Base-by-base conservation (phyloP, 2,329 filamentous ascomycete species). In the Chlorencoelia australis region DNA sequence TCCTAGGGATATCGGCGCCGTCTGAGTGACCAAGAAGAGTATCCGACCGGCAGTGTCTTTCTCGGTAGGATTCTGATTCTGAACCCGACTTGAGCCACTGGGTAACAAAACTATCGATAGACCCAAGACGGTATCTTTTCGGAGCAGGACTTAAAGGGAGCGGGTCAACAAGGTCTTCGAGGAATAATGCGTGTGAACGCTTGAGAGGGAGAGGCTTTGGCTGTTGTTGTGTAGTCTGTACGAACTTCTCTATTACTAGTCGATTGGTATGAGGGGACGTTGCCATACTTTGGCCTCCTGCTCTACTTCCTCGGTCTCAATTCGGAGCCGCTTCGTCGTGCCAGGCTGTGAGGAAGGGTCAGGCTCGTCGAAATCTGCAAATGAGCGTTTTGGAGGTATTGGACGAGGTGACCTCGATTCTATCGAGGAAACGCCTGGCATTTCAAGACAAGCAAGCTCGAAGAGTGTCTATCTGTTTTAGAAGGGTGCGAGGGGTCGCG, bases 11-110 rank as follows among this genome's bases (percentile, higher is more conserved):
- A 41, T 40, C 33, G 9, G 50, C 11, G n/a, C 21, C 46, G 43
- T 44, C 33, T 36, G 37, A 45, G 16, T 37, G 34, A 44, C 35
- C n/a, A 43, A 52, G 44, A 44, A 45, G 33, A 42, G 41, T 50
- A 40, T 53, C 50, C 37, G 50, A 55, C 29, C 47, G 45, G 33
- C 44, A 53, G 42, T 24, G 21, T 42, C 40, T 49, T 33, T 53
- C 44, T 50, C 45, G 42, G 39, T 50, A 48, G 22, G 48, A 49
- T 37, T 42, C 32, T 39, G 17, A 46, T 41, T 15, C 40, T 33
- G 30, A 41, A 46, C 18, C 26, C 40, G 35, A 46, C 39, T 47
- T 33, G 28, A 47, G 37, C 49, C 36, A 54, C 34, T 38, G 46
- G 43, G 35, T 49, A 41, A 49, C 37, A 41, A 42, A 47, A 40